Evolutionary conservation across 148 eudicot species (phyloP).

Genomic region (Amaranthus palmeri): DNA sequence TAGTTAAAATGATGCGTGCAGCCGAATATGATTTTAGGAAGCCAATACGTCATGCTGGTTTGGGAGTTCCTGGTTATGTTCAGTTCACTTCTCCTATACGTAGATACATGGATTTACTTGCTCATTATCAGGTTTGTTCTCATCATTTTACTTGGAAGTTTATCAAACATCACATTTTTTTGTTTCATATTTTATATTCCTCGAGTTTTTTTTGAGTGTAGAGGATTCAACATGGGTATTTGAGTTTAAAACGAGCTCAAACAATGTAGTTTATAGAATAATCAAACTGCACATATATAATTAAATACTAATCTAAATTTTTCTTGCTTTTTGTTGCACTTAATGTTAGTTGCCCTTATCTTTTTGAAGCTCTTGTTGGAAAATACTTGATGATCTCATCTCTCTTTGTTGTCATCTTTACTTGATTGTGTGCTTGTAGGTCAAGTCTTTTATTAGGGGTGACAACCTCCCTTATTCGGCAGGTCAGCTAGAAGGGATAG

Average conservation of each 20-base stretch:
- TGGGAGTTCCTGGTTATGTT: constrained; percentile 97
- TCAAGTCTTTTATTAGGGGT: constrained; percentile 87
- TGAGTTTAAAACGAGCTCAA: too few relatives aligned
- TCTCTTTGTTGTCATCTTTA: background rate
- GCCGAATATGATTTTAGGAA: constrained; percentile 94
- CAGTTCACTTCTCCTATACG: constrained; percentile 99
- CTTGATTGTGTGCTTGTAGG: constrained; percentile 31
- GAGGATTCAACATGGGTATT: too few relatives aligned
- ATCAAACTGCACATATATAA: too few relatives aligned
- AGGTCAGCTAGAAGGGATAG: constrained; percentile 82
- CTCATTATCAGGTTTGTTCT: constrained; percentile 84
- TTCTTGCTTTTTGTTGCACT: background rate
- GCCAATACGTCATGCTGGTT: constrained; percentile 78
- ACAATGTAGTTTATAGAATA: too few relatives aligned
- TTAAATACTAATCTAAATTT: too few relatives aligned
- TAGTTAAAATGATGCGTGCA: constrained; percentile 76
- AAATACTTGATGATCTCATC: background rate
- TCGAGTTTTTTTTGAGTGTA: too few relatives aligned
- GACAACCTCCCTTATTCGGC: constrained; percentile 72
- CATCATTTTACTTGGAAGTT: background rate
- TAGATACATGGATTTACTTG: constrained; percentile 97
- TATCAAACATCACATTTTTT: background rate
- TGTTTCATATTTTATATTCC: background rate
- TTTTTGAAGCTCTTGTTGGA: background rate
- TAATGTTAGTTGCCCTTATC: background rate